phyloP scores from a whole-genome alignment of 768 basidiomycete species.

The Auricularia auricula-judae region DNA sequence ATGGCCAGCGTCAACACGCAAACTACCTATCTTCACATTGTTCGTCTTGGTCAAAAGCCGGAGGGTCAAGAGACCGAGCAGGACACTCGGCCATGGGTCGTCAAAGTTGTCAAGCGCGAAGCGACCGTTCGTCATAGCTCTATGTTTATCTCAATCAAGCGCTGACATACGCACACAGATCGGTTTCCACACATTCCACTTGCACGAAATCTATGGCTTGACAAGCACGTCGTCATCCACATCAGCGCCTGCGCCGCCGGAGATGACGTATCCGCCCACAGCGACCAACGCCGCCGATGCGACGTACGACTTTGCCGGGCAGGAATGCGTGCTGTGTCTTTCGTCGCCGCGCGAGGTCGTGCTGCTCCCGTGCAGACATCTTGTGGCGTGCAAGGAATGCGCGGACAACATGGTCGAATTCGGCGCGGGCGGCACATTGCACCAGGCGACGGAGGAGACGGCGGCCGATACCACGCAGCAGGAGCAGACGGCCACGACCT shows the following conservation, averaged over 20 bases:
- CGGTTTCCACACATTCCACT: conserved; percentile 85
- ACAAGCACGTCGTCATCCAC: conserved; percentile 33
- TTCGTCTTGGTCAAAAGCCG: conserved; percentile 44
- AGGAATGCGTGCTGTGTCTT: conserved; percentile 84
- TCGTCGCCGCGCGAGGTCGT: conserved; percentile 85
- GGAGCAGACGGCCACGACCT: conserved; percentile 19
- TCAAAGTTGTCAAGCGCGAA: conserved; percentile 87
- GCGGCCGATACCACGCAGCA: conserved; percentile 8
- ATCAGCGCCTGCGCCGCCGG: conserved; percentile 22
- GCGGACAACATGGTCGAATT: conserved; percentile 97
- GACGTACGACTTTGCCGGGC: conserved; percentile 39
- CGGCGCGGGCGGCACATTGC: conserved; percentile 81
- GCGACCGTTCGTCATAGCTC: conserved; percentile 35
- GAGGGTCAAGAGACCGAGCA: conserved; percentile 28
- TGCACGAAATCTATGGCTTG: conserved; percentile 92
- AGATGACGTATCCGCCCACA: conserved; percentile 37
- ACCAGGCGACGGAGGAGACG: conserved; percentile 33
- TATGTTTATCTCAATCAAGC: not conserved
- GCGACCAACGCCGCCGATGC: conserved; percentile 13
- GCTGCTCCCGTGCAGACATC: conserved; percentile 82
- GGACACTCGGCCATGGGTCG: conserved; percentile 74
- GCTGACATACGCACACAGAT: conserved; percentile 28
- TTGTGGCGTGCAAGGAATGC: conserved; percentile 92
- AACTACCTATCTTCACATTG: conserved; percentile 77
- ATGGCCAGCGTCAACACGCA: conserved; percentile 72